Conservation (phyloP, 1,284 basidiomycete genomes). For the Leccinum insigne region DNA sequence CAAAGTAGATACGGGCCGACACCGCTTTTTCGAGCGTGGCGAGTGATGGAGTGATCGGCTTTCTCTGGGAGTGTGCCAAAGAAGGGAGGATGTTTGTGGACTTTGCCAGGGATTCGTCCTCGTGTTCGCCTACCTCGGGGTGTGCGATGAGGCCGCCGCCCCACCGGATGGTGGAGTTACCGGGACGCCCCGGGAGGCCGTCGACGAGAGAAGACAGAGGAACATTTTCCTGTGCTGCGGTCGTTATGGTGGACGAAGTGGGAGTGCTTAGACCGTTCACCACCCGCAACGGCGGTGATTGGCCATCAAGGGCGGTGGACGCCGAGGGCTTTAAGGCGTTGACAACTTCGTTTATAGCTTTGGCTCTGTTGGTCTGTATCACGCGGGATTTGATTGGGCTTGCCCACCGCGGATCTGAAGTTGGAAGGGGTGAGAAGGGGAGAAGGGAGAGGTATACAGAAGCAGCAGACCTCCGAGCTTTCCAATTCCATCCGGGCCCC, state of each 20-base stretch:
- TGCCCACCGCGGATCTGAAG: conserved; percentile 86
- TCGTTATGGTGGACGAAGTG: conserved; percentile 64
- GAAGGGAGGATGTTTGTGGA: conserved; percentile 17
- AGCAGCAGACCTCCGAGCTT: conserved; percentile 81
- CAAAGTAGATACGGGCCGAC: conserved; percentile 92
- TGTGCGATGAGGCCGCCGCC: conserved; percentile 59
- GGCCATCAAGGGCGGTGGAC: conserved; percentile 41
- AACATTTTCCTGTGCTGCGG: conserved; percentile 68
- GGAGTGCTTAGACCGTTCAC: conserved; percentile 74
- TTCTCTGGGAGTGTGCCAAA: conserved; percentile 35
- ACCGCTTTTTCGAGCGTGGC: conserved; percentile 93
- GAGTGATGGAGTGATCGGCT: conserved; percentile 78
- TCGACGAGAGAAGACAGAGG: conserved; percentile 47
- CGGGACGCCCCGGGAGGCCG: conserved; percentile 54
- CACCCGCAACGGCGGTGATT: conserved; percentile 66
- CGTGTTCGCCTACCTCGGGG: conserved; percentile 56
- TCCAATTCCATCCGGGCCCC: conserved; percentile 90
- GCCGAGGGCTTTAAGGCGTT: conserved; percentile 63
- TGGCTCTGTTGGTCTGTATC: conserved; percentile 72
- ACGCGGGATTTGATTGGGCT: conserved; percentile 87
- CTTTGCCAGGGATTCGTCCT: conserved; percentile 21
- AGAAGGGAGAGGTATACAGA: conserved; percentile 24
- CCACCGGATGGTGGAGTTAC: conserved; percentile 62
- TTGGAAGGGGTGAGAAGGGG: conserved; percentile 18
- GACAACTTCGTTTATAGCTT: conserved; percentile 82